Conservation (phyloP, 2,329 filamentous ascomycete species). For the Trichoderma arundinaceum region DNA sequence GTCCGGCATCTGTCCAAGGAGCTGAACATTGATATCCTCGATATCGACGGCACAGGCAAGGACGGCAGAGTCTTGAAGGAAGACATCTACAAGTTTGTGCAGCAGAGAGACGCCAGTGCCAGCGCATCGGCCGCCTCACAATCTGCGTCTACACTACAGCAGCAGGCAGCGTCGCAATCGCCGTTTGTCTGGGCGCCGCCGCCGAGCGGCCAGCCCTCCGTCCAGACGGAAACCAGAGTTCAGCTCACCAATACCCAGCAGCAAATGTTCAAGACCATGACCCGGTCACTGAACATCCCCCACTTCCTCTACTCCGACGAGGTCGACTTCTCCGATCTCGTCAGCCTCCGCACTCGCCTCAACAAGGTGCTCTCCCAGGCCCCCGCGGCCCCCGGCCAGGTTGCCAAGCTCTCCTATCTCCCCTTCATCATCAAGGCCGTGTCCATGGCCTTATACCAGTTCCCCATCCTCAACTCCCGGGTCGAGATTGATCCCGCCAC, state of each 20-base stretch:
- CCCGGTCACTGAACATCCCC: slow-evolving; percentile 84
- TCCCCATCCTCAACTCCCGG: slow-evolving; percentile 85
- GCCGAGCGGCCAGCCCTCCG: slow-evolving; percentile 39
- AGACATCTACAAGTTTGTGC: slow-evolving; percentile 77
- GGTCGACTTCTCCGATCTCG: slow-evolving; percentile 78
- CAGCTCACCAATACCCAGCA: slow-evolving; percentile 79
- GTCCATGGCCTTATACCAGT: slow-evolving; percentile 79
- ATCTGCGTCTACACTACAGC: slow-evolving; percentile 20
- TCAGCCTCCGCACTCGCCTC: slow-evolving; percentile 72
- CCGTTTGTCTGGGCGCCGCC: neutral
- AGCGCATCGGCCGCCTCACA: slow-evolving; percentile 36
- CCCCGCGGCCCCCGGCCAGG: slow-evolving; percentile 52
- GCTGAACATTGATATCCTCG: slow-evolving; percentile 74
- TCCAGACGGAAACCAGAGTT: slow-evolving; percentile 71
- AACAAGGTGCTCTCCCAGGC: slow-evolving; percentile 64
- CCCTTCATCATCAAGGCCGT: slow-evolving; percentile 97
- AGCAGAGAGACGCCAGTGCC: slow-evolving; percentile 54
- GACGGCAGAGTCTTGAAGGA: slow-evolving; percentile 93
- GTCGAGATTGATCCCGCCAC: slow-evolving; percentile 66
- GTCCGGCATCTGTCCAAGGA: slow-evolving; percentile 88
- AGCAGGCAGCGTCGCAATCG: slow-evolving; percentile 1
- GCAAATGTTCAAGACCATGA: slow-evolving; percentile 99
- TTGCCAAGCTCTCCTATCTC: slow-evolving; percentile 81
- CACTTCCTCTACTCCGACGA: slow-evolving; percentile 96
- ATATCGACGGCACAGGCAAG: slow-evolving; percentile 83